Evolutionary conservation across 768 basidiomycete species (phyloP).

Genomic region (Tricholomella constricta): DNA sequence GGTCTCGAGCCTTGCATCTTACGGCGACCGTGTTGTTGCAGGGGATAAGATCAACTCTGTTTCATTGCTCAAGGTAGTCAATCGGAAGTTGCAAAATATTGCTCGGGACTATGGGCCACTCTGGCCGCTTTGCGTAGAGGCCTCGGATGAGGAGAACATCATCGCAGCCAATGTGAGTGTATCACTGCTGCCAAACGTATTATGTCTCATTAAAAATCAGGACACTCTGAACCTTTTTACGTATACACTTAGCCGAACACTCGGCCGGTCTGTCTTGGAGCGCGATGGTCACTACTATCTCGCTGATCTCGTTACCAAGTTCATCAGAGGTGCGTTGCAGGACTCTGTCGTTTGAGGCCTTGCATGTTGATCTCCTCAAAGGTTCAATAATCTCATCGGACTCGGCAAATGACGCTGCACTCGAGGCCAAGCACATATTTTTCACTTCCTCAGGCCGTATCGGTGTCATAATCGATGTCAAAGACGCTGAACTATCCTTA

Average conservation of each 20-base stretch:
- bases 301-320: constrained; percentile 77
- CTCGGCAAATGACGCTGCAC: constrained; percentile 37
- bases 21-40: constrained; percentile 57
- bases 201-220: constrained; percentile 35
- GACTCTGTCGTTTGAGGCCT: not conserved
- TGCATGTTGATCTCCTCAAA: constrained; percentile 25
- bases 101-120: constrained; percentile 77
- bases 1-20: constrained; percentile 64
- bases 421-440: constrained; percentile 66
- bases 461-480: constrained; percentile 66
- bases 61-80: constrained; percentile 59
- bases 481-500: constrained; percentile 49
- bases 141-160: constrained; percentile 52
- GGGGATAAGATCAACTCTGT: constrained; percentile 84
- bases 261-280: constrained; percentile 51
- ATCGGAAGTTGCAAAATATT: constrained; percentile 47
- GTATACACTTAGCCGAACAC: constrained; percentile 50
- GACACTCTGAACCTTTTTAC: constrained; percentile 67
- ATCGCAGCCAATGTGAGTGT: constrained; percentile 75
- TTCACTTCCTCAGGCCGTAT: constrained; percentile 81
- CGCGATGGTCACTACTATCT: constrained; percentile 71
- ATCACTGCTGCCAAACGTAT: constrained; percentile 10
- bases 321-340: constrained; percentile 57
- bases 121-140: constrained; percentile 71
- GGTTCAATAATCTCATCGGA: constrained; percentile 57